A percentile compares a stretch with the other conserved stretches of the same genome.
These are phyloP conservation scores for Ceriops decandra DNA, from an alignment of 345 rosid genomes.

Conservation along the genomic window DNA sequence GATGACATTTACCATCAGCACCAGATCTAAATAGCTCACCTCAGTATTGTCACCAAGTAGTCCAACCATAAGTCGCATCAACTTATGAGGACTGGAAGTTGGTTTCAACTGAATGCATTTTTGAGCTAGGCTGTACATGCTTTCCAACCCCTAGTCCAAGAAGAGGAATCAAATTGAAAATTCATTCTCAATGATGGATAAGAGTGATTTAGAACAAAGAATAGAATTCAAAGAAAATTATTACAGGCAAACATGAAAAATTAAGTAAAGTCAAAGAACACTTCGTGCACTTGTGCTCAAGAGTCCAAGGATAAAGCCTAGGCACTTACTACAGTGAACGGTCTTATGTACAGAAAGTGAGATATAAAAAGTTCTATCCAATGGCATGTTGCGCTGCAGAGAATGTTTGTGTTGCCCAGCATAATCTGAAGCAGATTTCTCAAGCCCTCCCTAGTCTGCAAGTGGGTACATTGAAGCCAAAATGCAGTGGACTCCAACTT, in stretches of 20 bases:
- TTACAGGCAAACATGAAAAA: not conserved
- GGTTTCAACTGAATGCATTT: conserved; percentile 80
- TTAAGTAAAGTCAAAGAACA: not conserved
- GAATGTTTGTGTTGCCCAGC: conserved; percentile 66
- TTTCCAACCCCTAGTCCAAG: conserved; percentile 71
- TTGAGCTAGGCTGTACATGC: conserved; percentile 79
- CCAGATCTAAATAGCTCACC: conserved; percentile 40
- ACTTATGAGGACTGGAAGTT: conserved; percentile 53
- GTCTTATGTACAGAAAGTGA: conserved; percentile 75
- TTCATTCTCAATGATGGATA: conserved; percentile 6
- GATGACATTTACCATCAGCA: not conserved
- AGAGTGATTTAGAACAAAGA: not conserved
- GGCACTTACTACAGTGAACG: conserved; percentile 67
- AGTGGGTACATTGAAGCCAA: conserved; percentile 89
- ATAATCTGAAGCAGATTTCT: conserved; percentile 79
- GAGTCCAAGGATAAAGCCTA: conserved; percentile 1
- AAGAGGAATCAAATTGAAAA: conserved; percentile 12
- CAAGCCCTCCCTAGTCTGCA: conserved; percentile 77
- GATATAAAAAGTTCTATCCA: conserved; percentile 85
- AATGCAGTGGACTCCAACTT: conserved; percentile 79
- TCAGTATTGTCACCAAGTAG: conserved; percentile 87
- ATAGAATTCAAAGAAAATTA: conserved; percentile 5
- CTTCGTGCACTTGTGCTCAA: too few species aligned
- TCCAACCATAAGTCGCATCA: conserved; percentile 66
- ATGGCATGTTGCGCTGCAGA: conserved; percentile 55